These are phyloP conservation scores for Aspergillus incahuasiensis DNA, from an alignment of 495 filamentous ascomycete genomes.

Conservation along the genomic window DNA sequence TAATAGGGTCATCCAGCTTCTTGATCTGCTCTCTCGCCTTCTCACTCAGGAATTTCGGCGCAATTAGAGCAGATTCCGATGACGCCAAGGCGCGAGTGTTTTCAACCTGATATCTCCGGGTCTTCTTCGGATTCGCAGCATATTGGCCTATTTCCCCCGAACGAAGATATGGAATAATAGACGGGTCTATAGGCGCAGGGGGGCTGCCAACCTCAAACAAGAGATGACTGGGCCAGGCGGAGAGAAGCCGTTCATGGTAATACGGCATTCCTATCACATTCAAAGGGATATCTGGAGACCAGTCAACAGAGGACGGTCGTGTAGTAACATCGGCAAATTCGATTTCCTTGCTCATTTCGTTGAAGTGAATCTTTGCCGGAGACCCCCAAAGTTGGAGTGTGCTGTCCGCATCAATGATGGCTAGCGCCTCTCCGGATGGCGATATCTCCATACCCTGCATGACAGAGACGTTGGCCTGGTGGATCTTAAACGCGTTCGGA, in stretches of 20 bases:
- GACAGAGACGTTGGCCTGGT: constrained; percentile 74
- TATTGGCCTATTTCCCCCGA: constrained; percentile 66
- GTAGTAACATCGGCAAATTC: constrained; percentile 67
- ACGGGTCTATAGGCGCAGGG: constrained; percentile 70
- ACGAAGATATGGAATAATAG: constrained; percentile 61
- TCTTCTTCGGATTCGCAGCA: constrained; percentile 71
- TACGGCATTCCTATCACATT: constrained; percentile 88
- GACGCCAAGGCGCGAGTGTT: constrained; percentile 55
- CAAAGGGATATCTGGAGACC: constrained; percentile 73
- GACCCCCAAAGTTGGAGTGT: constrained; percentile 89
- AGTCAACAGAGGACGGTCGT: constrained; percentile 51
- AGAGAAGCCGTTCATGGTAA: constrained; percentile 81
- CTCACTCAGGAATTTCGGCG: constrained; percentile 90
- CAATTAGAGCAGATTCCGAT: constrained; percentile 52
- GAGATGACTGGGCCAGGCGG: constrained; percentile 82
- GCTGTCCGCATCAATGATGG: constrained; percentile 72
- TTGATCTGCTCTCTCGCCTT: constrained; percentile 67
- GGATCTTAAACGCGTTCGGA: constrained; percentile 79
- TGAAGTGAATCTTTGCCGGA: constrained; percentile 81
- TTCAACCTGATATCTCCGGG: constrained; percentile 76
- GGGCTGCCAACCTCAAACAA: constrained; percentile 79
- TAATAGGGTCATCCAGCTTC: constrained; percentile 50
- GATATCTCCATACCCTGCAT: constrained; percentile 79
- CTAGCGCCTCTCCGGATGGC: constrained; percentile 83
- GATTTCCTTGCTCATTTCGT: constrained; percentile 72